Percentiles rank a stretch among this genome's conserved stretches.
Conservation (phyloP, 805 yeast genomes). For the Candida xiaguanensis region DNA sequence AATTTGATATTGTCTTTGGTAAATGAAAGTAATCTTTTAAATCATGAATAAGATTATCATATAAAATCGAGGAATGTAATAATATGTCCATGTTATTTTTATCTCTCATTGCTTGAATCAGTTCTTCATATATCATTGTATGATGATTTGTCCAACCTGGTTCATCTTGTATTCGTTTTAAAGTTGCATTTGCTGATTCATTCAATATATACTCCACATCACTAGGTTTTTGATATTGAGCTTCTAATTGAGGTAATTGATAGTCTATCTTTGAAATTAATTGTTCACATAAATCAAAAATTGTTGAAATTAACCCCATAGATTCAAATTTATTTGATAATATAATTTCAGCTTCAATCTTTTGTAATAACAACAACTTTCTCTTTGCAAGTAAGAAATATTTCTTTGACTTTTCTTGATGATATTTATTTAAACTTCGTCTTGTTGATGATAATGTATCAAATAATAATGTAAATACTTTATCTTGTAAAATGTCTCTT, state of each 20-base stretch:
- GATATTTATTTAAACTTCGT: conserved; percentile 38
- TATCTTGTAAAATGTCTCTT: conserved; percentile 31
- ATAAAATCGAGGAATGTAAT: conserved; percentile 50
- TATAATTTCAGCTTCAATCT: conserved; percentile 31
- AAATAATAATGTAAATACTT: conserved; percentile 35
- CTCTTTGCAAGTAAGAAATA: conserved; percentile 45
- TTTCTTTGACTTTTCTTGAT: conserved; percentile 42
- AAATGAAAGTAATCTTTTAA: conserved; percentile 12
- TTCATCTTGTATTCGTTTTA: conserved; percentile 46
- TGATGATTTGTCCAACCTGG: conserved; percentile 55
- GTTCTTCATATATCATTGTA: conserved; percentile 36
- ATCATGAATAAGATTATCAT: conserved; percentile 44
- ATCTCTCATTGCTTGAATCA: conserved; percentile 42
- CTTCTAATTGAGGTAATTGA: conserved; percentile 53
- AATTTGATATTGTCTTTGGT: conserved; percentile 5
- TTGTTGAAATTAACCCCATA: conserved; percentile 9
- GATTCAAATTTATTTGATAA: conserved; percentile 13
- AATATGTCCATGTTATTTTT: conserved; percentile 51
- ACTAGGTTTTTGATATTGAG: conserved; percentile 42
- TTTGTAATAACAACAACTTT: conserved; percentile 42
- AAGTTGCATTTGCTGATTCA: conserved; percentile 43
- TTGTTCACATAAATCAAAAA: conserved; percentile 25
- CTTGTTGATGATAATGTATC: conserved; percentile 42
- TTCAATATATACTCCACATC: conserved; percentile 52
- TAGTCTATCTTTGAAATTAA: conserved; percentile 30